A percentile compares a stretch with the other conserved stretches of the same genome.
These are phyloP conservation scores for Epicoccum sorghinum DNA, from an alignment of 2,329 filamentous ascomycete species.

Conservation along the genomic window DNA sequence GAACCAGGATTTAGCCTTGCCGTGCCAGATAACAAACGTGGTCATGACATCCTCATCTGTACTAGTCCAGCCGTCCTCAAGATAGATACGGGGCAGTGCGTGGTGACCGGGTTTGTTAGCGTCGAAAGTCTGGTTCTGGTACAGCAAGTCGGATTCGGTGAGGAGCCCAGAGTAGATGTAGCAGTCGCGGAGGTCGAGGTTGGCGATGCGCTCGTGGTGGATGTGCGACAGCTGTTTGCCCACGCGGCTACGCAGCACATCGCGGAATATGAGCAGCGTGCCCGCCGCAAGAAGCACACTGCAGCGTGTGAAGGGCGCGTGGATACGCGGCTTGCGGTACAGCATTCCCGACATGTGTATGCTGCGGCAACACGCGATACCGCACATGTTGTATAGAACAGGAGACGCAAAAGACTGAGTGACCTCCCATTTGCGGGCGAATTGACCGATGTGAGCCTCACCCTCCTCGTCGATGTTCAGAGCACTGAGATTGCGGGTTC, in stretches of 20 bases:
- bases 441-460: conserved; percentile 70
- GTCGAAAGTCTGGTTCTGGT: conserved; percentile 69
- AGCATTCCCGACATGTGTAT: conserved; percentile 67
- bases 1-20: conserved; percentile 63
- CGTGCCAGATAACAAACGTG: conserved; percentile 71
- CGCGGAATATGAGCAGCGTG: conserved; percentile 67
- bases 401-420: conserved; percentile 67
- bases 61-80: conserved; percentile 65
- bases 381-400: conserved; percentile 70
- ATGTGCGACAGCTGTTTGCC: conserved; percentile 65
- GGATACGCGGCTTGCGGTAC: conserved; percentile 68
- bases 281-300: conserved; percentile 66
- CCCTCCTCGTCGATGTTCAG: conserved; percentile 70
- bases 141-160: conserved; percentile 67
- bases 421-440: conserved; percentile 72
- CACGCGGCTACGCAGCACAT: conserved; percentile 60
- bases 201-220: conserved; percentile 65
- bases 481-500: conserved; percentile 63
- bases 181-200: conserved; percentile 66
- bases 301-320: conserved; percentile 65
- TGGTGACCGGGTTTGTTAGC: conserved; percentile 65
- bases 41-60: conserved; percentile 70
- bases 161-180: conserved; percentile 70
- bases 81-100: conserved; percentile 65
- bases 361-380: conserved; percentile 66